Base-by-base conservation (phyloP, 257 asterid genomes). In the Haberlea rhodopensis region DNA sequence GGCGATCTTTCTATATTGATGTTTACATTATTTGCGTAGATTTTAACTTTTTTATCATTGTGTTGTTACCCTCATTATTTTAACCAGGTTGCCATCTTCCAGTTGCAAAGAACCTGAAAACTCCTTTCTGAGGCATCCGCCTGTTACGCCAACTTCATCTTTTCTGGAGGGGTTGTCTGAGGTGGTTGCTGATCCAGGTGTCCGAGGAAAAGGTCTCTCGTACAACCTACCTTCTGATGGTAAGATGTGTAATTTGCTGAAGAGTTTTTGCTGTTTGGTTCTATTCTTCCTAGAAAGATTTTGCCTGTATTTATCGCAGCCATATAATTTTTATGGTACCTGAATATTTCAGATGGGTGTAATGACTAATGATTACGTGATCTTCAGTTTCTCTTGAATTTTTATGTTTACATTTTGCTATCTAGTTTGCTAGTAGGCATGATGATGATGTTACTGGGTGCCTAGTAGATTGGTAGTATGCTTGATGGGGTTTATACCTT, bases 111-210 rank as follows among this genome's bases (percentile, higher is more conserved):
- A 82, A 55, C 81, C 82, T 13, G 98, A 88, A 68, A 88, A 81
- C 71, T 76, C 86, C 58, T 81, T 86, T 80, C 83, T 86, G 81
- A 84, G 89, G 72, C 89, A 92, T 63, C 96, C 95, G 18, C 89
- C 96, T 9, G 88, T 80, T 25, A 63, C 94, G 45, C 82, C 80
- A 65, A 75, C 79, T 43, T 78, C 83, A 57, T 82, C 95, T 55
- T 82, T 87, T 63, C 90, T 81, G 74, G 99, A 83, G 34, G 86
- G 78, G 21, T 66, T 87, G 59, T 76, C 82, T 22, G 95, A 92
- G 57, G 60, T 76, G 72, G 70, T 67, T 64, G 76, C 78, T 65
- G 95, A 84, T 62, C 65, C 76, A n/a, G 67, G 69, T 4, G 37
- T 54, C 52, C 78, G 89, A 71, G 82, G 84, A 64, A 84, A 79